phyloP scores from a whole-genome alignment of 768 basidiomycete species.

The Lactifluus rugatus region DNA sequence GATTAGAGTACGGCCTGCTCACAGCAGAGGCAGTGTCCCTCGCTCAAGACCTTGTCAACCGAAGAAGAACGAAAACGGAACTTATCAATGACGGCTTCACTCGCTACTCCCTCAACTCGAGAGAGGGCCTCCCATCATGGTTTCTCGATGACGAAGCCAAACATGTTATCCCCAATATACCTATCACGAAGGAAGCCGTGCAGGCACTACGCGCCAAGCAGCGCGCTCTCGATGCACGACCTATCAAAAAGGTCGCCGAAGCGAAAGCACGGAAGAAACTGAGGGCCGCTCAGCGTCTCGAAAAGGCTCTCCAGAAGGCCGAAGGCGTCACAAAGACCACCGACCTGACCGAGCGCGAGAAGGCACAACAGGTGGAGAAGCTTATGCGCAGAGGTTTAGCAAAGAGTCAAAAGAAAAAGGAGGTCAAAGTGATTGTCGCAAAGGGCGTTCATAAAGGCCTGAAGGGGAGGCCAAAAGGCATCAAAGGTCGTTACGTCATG shows the following conservation, averaged over 20 bases:
- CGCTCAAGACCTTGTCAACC: constrained; percentile 86
- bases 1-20: constrained; percentile 64
- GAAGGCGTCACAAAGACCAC: constrained; percentile 82
- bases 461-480: constrained; percentile 89
- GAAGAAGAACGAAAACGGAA: constrained; percentile 77
- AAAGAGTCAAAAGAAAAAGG: constrained; percentile 60
- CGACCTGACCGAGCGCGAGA: constrained; percentile 92
- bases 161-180: constrained; percentile 87
- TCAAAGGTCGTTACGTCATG: constrained; percentile 93
- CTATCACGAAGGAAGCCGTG: constrained; percentile 95
- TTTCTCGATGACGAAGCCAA: constrained; percentile 95
- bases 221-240: constrained; percentile 89
- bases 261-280: constrained; percentile 96
- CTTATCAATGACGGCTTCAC: constrained; percentile 94
- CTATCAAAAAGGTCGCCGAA: constrained; percentile 98
- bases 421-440: constrained; percentile 83
- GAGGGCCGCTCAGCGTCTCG: constrained; percentile 72
- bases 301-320: constrained; percentile 93
- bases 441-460: constrained; percentile 83
- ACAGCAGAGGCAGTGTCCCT: constrained; percentile 88
- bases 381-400: constrained; percentile 75
- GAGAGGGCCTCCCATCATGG: constrained; percentile 90
- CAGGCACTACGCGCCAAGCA: constrained; percentile 77
- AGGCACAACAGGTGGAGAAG: constrained; percentile 88
- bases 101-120: constrained; percentile 83